Evolutionary conservation across 768 basidiomycete genomes (phyloP).

Genomic region (Pisolithus microcarpus): DNA sequence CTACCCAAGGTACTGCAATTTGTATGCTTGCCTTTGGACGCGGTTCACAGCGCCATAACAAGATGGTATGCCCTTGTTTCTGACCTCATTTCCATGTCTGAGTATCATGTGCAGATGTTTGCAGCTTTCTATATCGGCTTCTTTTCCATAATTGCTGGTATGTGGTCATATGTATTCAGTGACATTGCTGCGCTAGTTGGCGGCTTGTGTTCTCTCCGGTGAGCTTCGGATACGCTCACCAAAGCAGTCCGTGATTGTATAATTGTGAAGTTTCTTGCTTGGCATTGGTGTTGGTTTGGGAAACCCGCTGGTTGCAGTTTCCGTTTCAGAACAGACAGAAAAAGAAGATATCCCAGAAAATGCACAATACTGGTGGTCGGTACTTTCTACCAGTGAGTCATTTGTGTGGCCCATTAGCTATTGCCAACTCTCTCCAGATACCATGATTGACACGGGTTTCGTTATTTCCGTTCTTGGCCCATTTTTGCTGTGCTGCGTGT

Average conservation of each 20-base stretch:
- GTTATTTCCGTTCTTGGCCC: constrained; percentile 76
- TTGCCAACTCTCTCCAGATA: constrained; percentile 35
- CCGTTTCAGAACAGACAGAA: constrained; percentile 55
- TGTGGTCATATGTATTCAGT: constrained; percentile 49
- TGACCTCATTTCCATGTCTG: neutral
- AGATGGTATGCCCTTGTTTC: constrained; percentile 53
- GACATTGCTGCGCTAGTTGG: constrained; percentile 52
- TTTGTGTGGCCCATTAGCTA: neutral
- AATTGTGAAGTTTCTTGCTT: constrained; percentile 58
- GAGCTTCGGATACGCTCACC: constrained; percentile 8
- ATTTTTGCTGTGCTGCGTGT: constrained; percentile 86
- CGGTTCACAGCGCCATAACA: constrained; percentile 78
- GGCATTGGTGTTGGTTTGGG: constrained; percentile 79
- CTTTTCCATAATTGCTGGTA: constrained; percentile 74
- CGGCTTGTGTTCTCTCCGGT: constrained; percentile 56
- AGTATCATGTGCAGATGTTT: constrained; percentile 46
- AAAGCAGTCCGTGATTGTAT: neutral
- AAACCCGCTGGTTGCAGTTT: no score
- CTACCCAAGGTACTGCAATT: constrained; percentile 69
- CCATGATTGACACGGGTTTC: constrained; percentile 83
- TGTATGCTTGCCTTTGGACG: constrained; percentile 73
- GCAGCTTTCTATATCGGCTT: constrained; percentile 78
- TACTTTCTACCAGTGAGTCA: constrained; percentile 75
- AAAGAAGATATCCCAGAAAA: constrained; percentile 70
- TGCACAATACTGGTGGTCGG: constrained; percentile 81